Conservation (phyloP, 345 rosid genomes). For the Bretschneidera sinensis region DNA sequence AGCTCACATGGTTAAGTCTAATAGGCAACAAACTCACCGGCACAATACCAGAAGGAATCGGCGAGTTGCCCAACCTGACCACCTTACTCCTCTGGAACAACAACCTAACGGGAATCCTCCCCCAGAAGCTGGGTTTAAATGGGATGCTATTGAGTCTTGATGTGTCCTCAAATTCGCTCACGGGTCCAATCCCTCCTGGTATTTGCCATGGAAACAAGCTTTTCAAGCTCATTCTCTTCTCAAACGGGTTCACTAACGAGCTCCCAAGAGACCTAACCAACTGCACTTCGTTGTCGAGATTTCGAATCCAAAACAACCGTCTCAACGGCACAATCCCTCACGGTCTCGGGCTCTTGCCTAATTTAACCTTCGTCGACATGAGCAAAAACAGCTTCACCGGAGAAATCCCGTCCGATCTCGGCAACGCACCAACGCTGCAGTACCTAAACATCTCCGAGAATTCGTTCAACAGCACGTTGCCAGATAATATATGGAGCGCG, state of each 20-base stretch:
- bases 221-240: constrained; percentile 77
- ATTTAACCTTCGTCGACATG: constrained; percentile 61
- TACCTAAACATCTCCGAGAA: constrained; percentile 75
- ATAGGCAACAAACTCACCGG: constrained; percentile 58
- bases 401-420: constrained; percentile 64
- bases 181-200: constrained; percentile 68
- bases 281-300: constrained; percentile 60
- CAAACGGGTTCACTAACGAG: constrained; percentile 50
- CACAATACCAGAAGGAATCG: constrained; percentile 59
- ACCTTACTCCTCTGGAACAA: constrained; percentile 71
- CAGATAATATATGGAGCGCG: constrained; percentile 58
- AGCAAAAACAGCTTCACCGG: constrained; percentile 70
- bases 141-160: constrained; percentile 55
- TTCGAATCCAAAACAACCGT: constrained; percentile 62
- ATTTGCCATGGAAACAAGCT: constrained; percentile 74
- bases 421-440: constrained; percentile 51
- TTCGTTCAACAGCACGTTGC: constrained; percentile 44
- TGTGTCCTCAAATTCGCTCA: constrained; percentile 68
- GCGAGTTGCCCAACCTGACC: constrained; percentile 53
- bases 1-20: constrained; percentile 55
- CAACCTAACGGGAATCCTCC: constrained; percentile 59
- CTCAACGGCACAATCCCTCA: constrained; percentile 65
- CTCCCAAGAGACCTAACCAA: constrained; percentile 51
- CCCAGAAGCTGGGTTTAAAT: constrained; percentile 67
- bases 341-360: constrained; percentile 63